These are phyloP conservation scores for Scenedesmus sp. DNA, from an alignment of 163 green algal species.

Conservation along the genomic window DNA sequence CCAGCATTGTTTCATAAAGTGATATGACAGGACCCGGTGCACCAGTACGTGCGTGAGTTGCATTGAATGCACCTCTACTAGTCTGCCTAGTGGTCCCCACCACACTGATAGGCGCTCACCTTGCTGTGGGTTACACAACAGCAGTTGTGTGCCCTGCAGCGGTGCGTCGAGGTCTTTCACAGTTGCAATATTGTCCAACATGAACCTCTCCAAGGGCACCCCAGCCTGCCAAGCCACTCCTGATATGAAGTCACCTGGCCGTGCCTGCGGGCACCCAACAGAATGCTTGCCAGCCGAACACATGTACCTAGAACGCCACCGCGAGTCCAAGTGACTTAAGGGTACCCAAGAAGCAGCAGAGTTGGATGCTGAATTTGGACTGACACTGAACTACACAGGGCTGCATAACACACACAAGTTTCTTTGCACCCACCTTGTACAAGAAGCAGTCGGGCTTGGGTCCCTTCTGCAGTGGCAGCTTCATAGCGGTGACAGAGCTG, in stretches of 20 bases:
- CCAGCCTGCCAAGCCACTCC: background rate
- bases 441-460: background rate
- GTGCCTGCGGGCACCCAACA: background rate
- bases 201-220: background rate
- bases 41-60: too few relatives aligned
- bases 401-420: background rate
- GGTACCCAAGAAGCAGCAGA: too few relatives aligned
- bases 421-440: background rate
- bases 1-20: too few relatives aligned
- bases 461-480: background rate
- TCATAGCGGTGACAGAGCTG: background rate
- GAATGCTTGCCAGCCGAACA: background rate
- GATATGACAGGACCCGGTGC: too few relatives aligned
- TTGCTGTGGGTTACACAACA: background rate
- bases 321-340: too few relatives aligned
- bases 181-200: background rate
- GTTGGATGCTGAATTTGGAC: background rate
- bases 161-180: background rate
- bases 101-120: too few relatives aligned
- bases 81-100: too few relatives aligned
- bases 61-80: too few relatives aligned
- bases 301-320: too few relatives aligned
- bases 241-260: background rate
- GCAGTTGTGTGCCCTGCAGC: background rate
- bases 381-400: too few relatives aligned